phyloP scores from a whole-genome alignment of 176 grass and related monocot species.

The Cenchrus fungigraminus region DNA sequence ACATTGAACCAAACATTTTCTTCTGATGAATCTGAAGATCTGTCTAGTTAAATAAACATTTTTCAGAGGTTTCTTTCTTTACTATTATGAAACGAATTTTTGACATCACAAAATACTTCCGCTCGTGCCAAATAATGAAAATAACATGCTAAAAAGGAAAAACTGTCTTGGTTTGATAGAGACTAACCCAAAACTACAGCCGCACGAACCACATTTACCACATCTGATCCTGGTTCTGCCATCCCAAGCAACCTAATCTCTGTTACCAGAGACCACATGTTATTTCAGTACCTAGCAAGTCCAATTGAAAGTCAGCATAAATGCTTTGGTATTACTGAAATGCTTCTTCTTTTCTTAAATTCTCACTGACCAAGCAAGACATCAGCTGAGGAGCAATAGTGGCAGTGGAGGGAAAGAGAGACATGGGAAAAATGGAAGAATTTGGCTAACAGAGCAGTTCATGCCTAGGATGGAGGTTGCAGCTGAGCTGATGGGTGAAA shows the following conservation, averaged over 20 bases:
- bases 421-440: not conserved
- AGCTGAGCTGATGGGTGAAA: not conserved
- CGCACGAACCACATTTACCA: not conserved
- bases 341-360: not conserved
- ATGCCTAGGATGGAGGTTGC: not conserved
- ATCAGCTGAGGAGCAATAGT: not conserved
- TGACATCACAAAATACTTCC: not conserved
- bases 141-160: not conserved
- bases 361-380: not conserved
- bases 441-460: not conserved
- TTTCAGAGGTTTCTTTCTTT: not conserved
- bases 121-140: not conserved
- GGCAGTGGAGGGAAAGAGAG: not conserved
- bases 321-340: not conserved
- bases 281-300: too few species aligned
- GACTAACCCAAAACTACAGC: not conserved
- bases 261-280: not conserved
- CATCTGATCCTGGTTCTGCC: not conserved
- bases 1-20: not conserved
- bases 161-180: not conserved
- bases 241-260: not conserved
- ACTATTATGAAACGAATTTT: not conserved
- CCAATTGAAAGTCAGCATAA: too few species aligned
- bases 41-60: slow-evolving; percentile 4
- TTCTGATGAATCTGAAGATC: not conserved